Base-by-base conservation (phyloP, 202 grass and related monocot species). In the Dendrocalamus latiflorus region DNA sequence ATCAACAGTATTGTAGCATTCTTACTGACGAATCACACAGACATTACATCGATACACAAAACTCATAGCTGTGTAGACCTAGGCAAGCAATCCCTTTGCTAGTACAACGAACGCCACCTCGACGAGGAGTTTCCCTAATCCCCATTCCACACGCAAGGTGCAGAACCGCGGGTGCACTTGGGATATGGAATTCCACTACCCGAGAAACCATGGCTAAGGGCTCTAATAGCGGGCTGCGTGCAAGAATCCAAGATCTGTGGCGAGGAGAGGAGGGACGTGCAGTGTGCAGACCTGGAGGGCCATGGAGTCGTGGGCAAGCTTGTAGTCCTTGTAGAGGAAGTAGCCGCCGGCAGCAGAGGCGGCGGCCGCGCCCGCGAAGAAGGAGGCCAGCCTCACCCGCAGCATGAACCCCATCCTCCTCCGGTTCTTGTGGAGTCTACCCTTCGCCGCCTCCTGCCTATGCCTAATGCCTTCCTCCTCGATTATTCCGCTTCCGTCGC, bases 321-420 rank as follows among this genome's bases (percentile, higher is more conserved):
- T 28, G 26, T 28, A 28, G 26, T 28, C 26, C 26, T 28, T 28
- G 1, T 28, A 28, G 26, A 28, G 26, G 26, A 28, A 28, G 26
- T 28, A 28, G 26, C 26, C 26, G 1, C 1, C 26, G 26, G 26
- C n/a, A n/a, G n/a, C n/a, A n/a, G n/a, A n/a, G n/a, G n/a, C n/a
- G n/a, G n/a, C n/a, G n/a, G n/a, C n/a, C n/a, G n/a, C n/a, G n/a
- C n/a, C n/a, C n/a, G n/a, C n/a, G n/a, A n/a, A n/a, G n/a, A n/a
- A n/a, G n/a, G n/a, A n/a, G n/a, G n/a, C 78, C 47, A 99, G 48
- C 83, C 96, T 89, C 87, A 92, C 96, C 59, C 96, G 89, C 66
- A 99, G 89, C 87, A 99, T 88, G 90, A 95, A 93, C 80, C 85
- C 96, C 96, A 99, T 98, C 47, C 10, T 72, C 56, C 47, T 26